These are phyloP conservation scores for Hansenula sp. DNA, from an alignment of 1,139 yeast species.

Conservation along the genomic window DNA sequence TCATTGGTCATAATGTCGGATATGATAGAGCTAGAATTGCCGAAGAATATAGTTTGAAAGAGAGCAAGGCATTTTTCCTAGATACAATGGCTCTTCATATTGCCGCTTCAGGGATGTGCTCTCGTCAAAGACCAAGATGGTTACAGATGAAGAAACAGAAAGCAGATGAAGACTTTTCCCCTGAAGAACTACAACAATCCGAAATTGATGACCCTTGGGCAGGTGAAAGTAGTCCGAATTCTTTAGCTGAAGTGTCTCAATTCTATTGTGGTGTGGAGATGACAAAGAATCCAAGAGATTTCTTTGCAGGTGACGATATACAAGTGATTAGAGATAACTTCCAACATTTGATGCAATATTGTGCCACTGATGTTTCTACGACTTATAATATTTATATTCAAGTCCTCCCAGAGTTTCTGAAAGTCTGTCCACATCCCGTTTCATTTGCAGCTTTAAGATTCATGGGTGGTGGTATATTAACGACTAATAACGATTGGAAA, in stretches of 20 bases:
- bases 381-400: constrained; percentile 69
- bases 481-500: constrained; percentile 76
- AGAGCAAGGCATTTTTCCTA: constrained; percentile 69
- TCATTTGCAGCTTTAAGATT: constrained; percentile 85
- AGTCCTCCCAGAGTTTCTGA: constrained; percentile 64
- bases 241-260: constrained; percentile 75
- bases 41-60: constrained; percentile 75
- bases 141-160: constrained; percentile 48
- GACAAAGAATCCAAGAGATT: constrained; percentile 64
- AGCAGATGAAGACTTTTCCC: constrained; percentile 17
- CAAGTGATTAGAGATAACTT: constrained; percentile 55
- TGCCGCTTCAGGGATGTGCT: constrained; percentile 89
- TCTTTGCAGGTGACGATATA: constrained; percentile 55
- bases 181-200: constrained; percentile 20
- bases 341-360: constrained; percentile 64
- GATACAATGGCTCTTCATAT: constrained; percentile 95
- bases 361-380: constrained; percentile 79
- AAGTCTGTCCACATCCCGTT: constrained; percentile 87
- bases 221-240: constrained; percentile 69
- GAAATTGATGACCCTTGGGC: constrained; percentile 71
- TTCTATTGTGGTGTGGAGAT: constrained; percentile 73
- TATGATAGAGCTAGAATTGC: constrained; percentile 83
- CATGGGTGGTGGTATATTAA: constrained; percentile 73
- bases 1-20: constrained; percentile 88
- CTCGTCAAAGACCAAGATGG: constrained; percentile 85